phyloP scores from a whole-genome alignment of 495 filamentous ascomycete genomes.

The Aspergillus affinis region DNA sequence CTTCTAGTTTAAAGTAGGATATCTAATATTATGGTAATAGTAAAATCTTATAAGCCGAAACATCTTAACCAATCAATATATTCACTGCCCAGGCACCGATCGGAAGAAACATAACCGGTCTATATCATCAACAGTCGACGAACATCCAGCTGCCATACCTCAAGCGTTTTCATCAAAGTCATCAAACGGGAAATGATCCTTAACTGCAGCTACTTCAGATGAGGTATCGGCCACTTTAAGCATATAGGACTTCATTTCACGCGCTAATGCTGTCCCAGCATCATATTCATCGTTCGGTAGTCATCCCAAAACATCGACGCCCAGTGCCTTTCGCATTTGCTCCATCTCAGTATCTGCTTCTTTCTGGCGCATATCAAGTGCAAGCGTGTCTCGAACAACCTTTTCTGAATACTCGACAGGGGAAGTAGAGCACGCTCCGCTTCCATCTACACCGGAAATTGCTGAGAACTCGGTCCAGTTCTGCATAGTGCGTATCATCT shows the following conservation, averaged over 20 bases:
- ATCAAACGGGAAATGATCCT: conserved; percentile 30
- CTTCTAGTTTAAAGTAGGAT: no score
- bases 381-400: conserved; percentile 19
- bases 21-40: no score
- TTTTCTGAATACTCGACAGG: conserved; percentile 21
- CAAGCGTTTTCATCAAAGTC: conserved; percentile 29
- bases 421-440: neutral
- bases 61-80: no score
- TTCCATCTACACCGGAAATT: no score
- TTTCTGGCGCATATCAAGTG: conserved; percentile 20
- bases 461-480: conserved; percentile 19
- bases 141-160: no score
- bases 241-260: conserved; percentile 21
- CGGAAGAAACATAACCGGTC: no score
- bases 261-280: conserved; percentile 16
- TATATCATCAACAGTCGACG: no score
- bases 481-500: conserved; percentile 20
- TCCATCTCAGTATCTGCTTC: conserved; percentile 26
- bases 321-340: conserved; percentile 19
- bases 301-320: conserved; percentile 25
- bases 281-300: conserved; percentile 24
- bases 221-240: conserved; percentile 24
- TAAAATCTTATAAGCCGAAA: no score
- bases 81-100: no score
- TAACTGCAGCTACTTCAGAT: conserved; percentile 8